Percentiles rank a stretch among this genome's conserved stretches.
Conservation (phyloP, 2,329 filamentous ascomycete genomes). For the Plenodomus lindquistii region DNA sequence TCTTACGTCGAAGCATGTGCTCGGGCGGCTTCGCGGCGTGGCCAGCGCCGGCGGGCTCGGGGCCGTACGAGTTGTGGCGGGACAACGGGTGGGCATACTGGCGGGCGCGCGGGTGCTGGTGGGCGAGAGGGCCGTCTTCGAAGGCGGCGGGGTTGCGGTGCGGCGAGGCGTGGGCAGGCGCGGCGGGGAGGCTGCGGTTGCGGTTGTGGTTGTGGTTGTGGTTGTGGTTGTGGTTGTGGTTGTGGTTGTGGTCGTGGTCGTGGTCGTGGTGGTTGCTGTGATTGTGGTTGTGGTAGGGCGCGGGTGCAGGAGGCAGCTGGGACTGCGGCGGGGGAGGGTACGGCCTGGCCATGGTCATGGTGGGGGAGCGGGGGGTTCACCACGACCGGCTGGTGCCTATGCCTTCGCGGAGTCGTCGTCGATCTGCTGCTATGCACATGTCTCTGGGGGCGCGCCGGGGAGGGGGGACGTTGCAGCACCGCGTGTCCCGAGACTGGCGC, state of each 20-base stretch:
- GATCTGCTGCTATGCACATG: slow-evolving; percentile 45
- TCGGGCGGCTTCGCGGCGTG: slow-evolving; percentile 55
- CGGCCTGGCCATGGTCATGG: slow-evolving; percentile 46
- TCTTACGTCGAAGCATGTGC: slow-evolving; percentile 86
- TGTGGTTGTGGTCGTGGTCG: too few relatives aligned
- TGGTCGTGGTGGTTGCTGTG: too few relatives aligned
- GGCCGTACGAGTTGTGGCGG: slow-evolving; percentile 42
- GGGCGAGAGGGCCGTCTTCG: slow-evolving; percentile 26
- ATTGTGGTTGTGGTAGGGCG: slow-evolving; percentile 29
- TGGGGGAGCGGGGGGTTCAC: slow-evolving; percentile 32
- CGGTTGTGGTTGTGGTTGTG: too few relatives aligned
- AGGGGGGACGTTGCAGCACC: slow-evolving; percentile 15
- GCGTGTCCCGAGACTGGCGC: slow-evolving; percentile 26
- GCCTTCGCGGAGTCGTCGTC: slow-evolving; percentile 48
- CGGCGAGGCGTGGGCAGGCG: slow-evolving; percentile 28
- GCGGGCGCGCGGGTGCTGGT: slow-evolving; percentile 31
- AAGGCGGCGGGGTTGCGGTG: slow-evolving; percentile 31
- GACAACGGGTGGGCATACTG: slow-evolving; percentile 48
- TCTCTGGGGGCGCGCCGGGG: slow-evolving; percentile 27
- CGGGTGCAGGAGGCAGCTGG: slow-evolving; percentile 28
- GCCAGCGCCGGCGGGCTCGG: slow-evolving; percentile 29
- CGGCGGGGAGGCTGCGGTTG: slow-evolving; percentile 27
- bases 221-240: too few relatives aligned
- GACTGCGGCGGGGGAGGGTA: slow-evolving; percentile 40
- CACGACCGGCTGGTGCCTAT: slow-evolving; percentile 48